Base-by-base conservation (phyloP, 2,329 filamentous ascomycete genomes). In the Claviceps sorghi region DNA sequence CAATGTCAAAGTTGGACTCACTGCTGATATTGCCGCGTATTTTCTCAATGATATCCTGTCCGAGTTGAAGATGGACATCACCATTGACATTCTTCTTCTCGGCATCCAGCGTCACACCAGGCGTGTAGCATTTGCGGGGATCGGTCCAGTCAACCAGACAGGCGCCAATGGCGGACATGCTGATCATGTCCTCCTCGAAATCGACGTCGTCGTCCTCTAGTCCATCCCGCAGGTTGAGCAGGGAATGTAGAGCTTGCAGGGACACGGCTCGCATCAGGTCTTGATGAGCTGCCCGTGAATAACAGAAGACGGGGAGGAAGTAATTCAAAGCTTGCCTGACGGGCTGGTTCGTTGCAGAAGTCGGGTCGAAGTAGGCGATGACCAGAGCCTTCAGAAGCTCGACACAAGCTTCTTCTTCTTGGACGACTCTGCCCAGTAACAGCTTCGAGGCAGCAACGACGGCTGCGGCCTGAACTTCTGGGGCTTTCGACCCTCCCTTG, bases 91-190 rank as follows among this genome's bases (percentile, higher is more conserved):
- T 73, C 70, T 77, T 83, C 66, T 79, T 83, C 51, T 78, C 75
- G 1, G 72, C 73, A 48, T 85, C 79, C 54, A 71, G 69, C 1
- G 75, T 61, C 1, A 69, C 59, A 4, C 68, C 72, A 57, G 71
- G 75, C 53, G 65, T 76, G 68, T 69, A 86, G 69, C 71, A 87
- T 66, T 94, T 90, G 49, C 91, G 76, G 40, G 90, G 89, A 65
- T 97, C 91, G 0, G 91, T 97, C 93, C 91, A 97, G 65, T 97
- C 91, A 0, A 90, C 80, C 8, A 97, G 71, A 61, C 89, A 91
- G 3, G 86, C 82, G 1, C 87, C 88, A 53, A 95, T 86, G 3
- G 83, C 79, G 44, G 80, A 77, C 57, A 94, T 77, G 59, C 83
- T 82, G 9, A 91, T 86, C 81, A 94, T 89, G 57, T 82, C 83